phyloP scores from a whole-genome alignment of 805 yeast species.

The Tanozyma kutaoensis region DNA sequence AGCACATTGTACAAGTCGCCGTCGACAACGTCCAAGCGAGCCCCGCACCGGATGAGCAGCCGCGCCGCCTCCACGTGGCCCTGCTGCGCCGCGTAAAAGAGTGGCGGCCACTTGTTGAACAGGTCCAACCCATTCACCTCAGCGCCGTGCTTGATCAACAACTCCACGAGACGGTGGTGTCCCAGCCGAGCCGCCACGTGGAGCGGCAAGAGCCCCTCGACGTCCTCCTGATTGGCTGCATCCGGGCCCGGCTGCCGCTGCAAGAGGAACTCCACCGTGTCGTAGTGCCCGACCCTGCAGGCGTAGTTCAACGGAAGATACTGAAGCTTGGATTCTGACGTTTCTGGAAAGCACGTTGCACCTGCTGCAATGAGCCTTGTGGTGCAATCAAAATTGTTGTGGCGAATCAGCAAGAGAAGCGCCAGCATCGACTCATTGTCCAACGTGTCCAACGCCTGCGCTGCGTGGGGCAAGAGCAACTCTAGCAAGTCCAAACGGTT shows the following conservation, averaged over 20 bases:
- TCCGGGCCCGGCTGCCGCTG: conserved; percentile 14
- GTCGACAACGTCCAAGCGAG: conserved; percentile 55
- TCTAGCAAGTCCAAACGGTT: conserved; percentile 31
- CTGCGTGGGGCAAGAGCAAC: conserved; percentile 25
- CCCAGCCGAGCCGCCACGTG: conserved; percentile 87
- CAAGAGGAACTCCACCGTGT: conserved; percentile 53
- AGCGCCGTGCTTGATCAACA: conserved; percentile 57
- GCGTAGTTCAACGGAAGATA: conserved; percentile 77
- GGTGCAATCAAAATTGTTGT: conserved; percentile 37
- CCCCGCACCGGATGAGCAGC: conserved; percentile 61
- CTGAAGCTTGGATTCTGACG: conserved; percentile 39
- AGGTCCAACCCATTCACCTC: conserved; percentile 72
- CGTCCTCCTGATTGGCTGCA: conserved; percentile 44
- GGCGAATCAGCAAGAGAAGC: conserved; percentile 62
- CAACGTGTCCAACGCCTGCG: conserved; percentile 29
- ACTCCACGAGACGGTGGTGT: conserved; percentile 50
- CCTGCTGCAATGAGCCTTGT: conserved; percentile 19
- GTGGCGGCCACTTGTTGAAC: conserved; percentile 87
- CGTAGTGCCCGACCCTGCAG: conserved; percentile 69
- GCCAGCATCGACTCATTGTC: conserved; percentile 79
- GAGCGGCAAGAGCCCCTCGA: conserved; percentile 79
- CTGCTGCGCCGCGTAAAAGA: conserved; percentile 79
- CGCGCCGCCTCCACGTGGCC: conserved; percentile 65
- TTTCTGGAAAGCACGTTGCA: conserved; percentile 26
- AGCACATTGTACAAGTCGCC: conserved; percentile 71